Percentiles rank a stretch among this genome's conserved stretches.
Evolutionary conservation across 2,329 filamentous ascomycete species (phyloP).

Genomic region (Nakataea oryzae): DNA sequence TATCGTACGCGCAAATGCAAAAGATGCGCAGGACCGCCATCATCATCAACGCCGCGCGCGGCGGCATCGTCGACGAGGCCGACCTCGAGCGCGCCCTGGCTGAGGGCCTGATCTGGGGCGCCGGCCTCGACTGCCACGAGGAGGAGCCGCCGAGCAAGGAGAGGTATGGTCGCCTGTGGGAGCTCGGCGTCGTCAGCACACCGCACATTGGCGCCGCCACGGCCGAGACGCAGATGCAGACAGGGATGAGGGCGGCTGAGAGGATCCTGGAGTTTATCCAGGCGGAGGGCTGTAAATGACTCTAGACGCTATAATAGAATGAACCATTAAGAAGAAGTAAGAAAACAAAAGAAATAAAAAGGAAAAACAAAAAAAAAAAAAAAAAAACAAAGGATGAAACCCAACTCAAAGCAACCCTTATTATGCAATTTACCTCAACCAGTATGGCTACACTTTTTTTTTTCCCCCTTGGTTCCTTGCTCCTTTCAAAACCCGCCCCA

Average conservation of each 20-base stretch:
- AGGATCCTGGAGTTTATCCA: background rate
- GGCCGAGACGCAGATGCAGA: constrained; percentile 56
- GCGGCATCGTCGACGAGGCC: constrained; percentile 69
- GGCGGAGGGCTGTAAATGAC: too few relatives aligned
- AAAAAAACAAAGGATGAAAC: too few relatives aligned
- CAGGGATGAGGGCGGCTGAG: background rate
- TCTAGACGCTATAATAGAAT: too few relatives aligned
- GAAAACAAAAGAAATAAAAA: too few relatives aligned
- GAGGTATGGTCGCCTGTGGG: background rate
- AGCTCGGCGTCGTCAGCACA: constrained; percentile 52
- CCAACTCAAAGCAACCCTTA: too few relatives aligned
- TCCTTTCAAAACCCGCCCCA: background rate
- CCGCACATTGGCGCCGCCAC: constrained; percentile 75
- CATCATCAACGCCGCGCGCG: constrained; percentile 70
- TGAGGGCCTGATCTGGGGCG: constrained; percentile 61
- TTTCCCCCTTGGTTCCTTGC: too few relatives aligned
- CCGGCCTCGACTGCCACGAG: constrained; percentile 72
- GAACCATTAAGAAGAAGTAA: too few relatives aligned
- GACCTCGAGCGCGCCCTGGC: constrained; percentile 63
- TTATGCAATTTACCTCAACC: background rate
- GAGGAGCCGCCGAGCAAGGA: constrained; percentile 54
- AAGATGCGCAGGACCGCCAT: constrained; percentile 65
- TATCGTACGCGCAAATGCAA: constrained; percentile 54
- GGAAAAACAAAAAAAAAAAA: too few relatives aligned
- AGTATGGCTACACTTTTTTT: too few relatives aligned